Evolutionary conservation across 139 green algal species (phyloP).

Genomic region (Closterium sp.): DNA sequence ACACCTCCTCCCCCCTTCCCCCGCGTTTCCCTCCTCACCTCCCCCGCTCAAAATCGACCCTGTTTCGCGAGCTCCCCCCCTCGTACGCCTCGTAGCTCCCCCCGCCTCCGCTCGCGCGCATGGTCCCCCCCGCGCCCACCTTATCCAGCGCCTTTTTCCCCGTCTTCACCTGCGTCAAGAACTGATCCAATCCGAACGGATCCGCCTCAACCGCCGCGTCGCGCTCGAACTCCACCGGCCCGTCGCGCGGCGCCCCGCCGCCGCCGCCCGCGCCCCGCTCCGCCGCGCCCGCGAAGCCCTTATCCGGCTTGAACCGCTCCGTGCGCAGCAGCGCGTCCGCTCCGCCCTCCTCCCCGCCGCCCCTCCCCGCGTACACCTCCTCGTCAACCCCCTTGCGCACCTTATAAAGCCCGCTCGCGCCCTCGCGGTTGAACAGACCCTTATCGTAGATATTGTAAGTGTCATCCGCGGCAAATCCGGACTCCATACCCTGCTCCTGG

Average conservation of each 20-base stretch:
- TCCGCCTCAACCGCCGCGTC: conserved; percentile 74
- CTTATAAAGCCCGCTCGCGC: conserved; percentile 62
- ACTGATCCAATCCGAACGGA: conserved; percentile 92
- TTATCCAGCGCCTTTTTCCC: conserved; percentile 60
- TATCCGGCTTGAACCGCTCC: conserved; percentile 83
- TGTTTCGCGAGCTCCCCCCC: conserved; percentile 28
- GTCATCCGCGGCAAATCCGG: conserved; percentile 84
- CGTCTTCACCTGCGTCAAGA: conserved; percentile 72
- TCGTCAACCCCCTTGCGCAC: conserved; percentile 52
- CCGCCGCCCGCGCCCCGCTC: conserved; percentile 21
- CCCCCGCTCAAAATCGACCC: conserved; percentile 49
- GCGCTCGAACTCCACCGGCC: conserved; percentile 86
- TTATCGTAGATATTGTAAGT: conserved; percentile 96
- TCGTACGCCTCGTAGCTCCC: conserved; percentile 30
- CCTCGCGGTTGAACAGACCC: conserved; percentile 79
- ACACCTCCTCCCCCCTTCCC: no score
- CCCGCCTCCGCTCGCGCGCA: conserved; percentile 29
- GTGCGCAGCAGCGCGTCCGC: conserved; percentile 55
- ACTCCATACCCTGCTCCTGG: conserved; percentile 82
- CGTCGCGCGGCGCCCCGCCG: conserved; percentile 28
- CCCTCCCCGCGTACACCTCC: conserved; percentile 43
- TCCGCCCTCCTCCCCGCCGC: conserved; percentile 22
- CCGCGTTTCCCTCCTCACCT: no score
- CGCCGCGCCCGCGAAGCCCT: conserved; percentile 79
- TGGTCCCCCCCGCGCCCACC: conserved; percentile 27